phyloP scores from a whole-genome alignment of 1,139 yeast species.

The Suhomyces anneliseae region DNA sequence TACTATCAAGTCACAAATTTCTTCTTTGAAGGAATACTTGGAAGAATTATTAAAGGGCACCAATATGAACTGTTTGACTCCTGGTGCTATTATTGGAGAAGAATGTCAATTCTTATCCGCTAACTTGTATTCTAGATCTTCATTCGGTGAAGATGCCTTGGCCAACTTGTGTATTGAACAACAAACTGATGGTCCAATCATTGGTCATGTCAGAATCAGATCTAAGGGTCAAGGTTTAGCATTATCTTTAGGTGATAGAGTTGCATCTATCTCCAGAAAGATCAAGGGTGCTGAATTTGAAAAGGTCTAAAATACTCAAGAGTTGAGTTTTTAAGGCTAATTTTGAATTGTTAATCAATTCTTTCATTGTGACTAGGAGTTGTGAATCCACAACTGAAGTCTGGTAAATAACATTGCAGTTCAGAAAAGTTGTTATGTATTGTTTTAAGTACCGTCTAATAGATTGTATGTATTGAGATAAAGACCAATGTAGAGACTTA shows the following conservation, averaged over 20 bases:
- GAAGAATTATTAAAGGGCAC: constrained; percentile 79
- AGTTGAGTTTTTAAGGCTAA: not conserved
- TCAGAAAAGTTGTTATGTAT: not conserved
- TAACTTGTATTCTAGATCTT: constrained; percentile 86
- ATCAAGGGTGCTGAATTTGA: constrained; percentile 25
- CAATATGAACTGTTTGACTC: constrained; percentile 91
- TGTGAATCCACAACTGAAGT: too few species aligned
- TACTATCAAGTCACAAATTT: constrained; percentile 72
- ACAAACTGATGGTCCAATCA: constrained; percentile 69
- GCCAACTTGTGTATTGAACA: constrained; percentile 94
- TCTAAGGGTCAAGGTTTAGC: constrained; percentile 98
- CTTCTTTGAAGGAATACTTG: constrained; percentile 75
- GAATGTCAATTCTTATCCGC: constrained; percentile 94
- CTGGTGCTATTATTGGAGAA: constrained; percentile 82
- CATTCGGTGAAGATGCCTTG: constrained; percentile 97
- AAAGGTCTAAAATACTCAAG: constrained; percentile 9
- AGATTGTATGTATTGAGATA: constrained; percentile 3
- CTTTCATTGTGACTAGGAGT: too few species aligned
- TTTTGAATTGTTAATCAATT: too few species aligned
- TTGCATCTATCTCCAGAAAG: constrained; percentile 73
- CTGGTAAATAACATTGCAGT: not conserved
- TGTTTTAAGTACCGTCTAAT: not conserved
- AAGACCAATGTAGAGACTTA: not conserved
- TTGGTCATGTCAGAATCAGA: constrained; percentile 95
- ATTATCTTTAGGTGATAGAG: constrained; percentile 89